These are phyloP conservation scores for Diphasiastrum complanatum DNA, from an alignment of 83 land plant species.

Conservation along the genomic window DNA sequence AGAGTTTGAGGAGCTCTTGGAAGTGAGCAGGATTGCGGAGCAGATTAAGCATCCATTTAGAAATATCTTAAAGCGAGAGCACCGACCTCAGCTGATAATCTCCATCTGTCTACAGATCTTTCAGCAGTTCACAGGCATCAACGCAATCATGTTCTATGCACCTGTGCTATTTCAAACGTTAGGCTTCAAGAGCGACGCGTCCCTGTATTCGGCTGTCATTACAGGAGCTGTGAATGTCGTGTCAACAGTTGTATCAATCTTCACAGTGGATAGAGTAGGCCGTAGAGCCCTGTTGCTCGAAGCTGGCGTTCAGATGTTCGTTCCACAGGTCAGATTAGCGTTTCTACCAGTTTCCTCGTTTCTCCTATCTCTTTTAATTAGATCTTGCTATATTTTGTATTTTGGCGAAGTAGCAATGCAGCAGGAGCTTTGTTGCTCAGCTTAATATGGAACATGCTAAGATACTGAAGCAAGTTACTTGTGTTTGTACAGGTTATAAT, in stretches of 20 bases:
- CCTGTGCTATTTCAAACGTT: conserved; percentile 28
- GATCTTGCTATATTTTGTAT: not conserved
- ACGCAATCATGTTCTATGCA: conserved; percentile 34
- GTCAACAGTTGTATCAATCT: conserved; percentile 21
- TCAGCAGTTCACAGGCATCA: conserved; percentile 33
- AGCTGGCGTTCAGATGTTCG: conserved; percentile 26
- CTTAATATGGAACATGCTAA: not conserved
- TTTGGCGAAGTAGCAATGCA: not conserved
- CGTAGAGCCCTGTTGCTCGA: conserved; percentile 17
- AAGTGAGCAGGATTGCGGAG: conserved; percentile 19
- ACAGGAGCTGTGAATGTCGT: conserved; percentile 20
- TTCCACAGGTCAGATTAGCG: conserved; percentile 29
- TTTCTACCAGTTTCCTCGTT: not conserved
- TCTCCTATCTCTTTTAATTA: conserved; percentile 2
- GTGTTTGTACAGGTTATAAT: conserved; percentile 19
- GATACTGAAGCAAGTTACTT: not conserved
- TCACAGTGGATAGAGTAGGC: conserved; percentile 17
- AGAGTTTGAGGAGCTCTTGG: conserved; percentile 26
- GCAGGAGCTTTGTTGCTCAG: not conserved
- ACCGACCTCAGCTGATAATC: conserved; percentile 28
- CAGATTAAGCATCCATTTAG: conserved; percentile 16
- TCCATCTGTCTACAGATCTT: conserved; percentile 14
- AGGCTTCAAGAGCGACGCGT: conserved; percentile 16
- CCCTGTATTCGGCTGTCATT: conserved; percentile 33
- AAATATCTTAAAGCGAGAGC: conserved; percentile 10